Evolutionary conservation across 441 rosid genomes (phyloP), one percentile per base, ranked within the genome.

Genomic region (Erodium texanum): DNA sequence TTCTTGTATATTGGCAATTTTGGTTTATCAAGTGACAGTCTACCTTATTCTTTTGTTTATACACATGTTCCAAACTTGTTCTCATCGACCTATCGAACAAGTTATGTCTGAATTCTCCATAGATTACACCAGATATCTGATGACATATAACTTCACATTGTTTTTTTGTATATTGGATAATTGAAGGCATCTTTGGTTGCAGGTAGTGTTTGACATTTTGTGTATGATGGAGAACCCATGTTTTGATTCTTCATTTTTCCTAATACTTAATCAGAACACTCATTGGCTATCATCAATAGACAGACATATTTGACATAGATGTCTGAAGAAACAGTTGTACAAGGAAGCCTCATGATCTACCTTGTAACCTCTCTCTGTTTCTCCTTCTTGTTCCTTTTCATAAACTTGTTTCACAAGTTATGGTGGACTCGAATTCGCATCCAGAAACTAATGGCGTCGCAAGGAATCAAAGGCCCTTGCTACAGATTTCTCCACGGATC

Each of bases 391-490:
- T 32, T 38, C 14, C 12, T 71, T 58, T 61, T 76, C 2, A 14
- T 64, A 24, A 67, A 71, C 12, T 65, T 78, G 48, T 7, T 74
- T 1, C 10, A 48, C 50, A 65, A 74, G 66, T 45, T 71, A 48
- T 80, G 78, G 83, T 71, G 73, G 82, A 71, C 32, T 36, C 80
- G 80, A 8, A 36, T 70, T 18, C 66, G 73, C 29, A 24, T 72
- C n/a, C 76, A 73, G 65, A 64, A 73, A 12, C 45, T 70, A 71
- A 70, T 82, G 79, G 71, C 65, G 8, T 70, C 70, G 11, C 88
- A 80, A 61, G 78, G 82, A 50, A 71, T 81, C 3, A 29, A 50
- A 64, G 86, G 86, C 11, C 87, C 84, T 56, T 11, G 78, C 52
- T 74, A 71, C 72, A 78, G 64, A 70, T 73, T 84, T 74, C 11